These are phyloP conservation scores for Arabidopsis thaliana DNA, from an alignment of 345 rosid genomes.

Conservation along the genomic window TAIR10.1 NC_003075.7:5848001-5848500, in stretches of 20 bases:
- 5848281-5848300: not conserved
- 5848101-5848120: conserved; percentile 38
- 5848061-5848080: conserved; percentile 11
- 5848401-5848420: conserved; percentile 13
- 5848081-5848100: conserved; percentile 34
- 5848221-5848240: not conserved
- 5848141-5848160: conserved; percentile 21
- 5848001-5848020: not conserved
- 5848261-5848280: not conserved
- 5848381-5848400: conserved; percentile 13
- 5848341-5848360: not conserved
- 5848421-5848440: conserved; percentile 5
- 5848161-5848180: not conserved
- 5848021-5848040: not conserved
- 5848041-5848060: conserved; percentile 12
- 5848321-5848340: not conserved
- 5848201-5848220: not conserved
- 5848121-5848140: conserved; percentile 34
- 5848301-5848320: not conserved
- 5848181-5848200: conserved; percentile 11
- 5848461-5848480: conserved; percentile 55
- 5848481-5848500: conserved; percentile 42
- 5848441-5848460: conserved; percentile 49
- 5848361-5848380: not conserved
- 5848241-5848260: not conserved